Evolutionary conservation across 2,329 filamentous ascomycete species (phyloP).

Genomic region (Fusarium sp.): DNA sequence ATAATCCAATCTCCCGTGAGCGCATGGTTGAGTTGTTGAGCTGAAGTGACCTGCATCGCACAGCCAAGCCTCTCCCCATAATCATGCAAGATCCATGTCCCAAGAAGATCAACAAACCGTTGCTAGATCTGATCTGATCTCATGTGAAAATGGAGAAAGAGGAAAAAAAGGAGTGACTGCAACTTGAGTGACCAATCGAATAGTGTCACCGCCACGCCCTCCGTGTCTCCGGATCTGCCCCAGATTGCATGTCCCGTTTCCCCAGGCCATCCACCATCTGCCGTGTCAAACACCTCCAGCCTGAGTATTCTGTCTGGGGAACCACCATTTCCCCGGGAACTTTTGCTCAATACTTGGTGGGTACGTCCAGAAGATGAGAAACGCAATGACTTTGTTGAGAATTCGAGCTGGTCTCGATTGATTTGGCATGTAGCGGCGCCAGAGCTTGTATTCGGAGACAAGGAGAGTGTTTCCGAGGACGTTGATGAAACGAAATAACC

Average conservation of each 20-base stretch:
- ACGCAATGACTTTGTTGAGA: conserved; percentile 41
- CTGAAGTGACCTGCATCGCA: conserved; percentile 1
- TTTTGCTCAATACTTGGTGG: conserved; percentile 51
- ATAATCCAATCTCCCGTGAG: conserved; percentile 24
- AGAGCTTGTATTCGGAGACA: conserved; percentile 49
- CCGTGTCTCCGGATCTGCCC: conserved; percentile 36
- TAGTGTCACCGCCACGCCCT: background rate
- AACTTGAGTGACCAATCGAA: background rate
- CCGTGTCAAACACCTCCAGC: background rate
- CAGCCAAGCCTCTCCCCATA: background rate
- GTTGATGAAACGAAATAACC: conserved; percentile 51
- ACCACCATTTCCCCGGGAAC: conserved; percentile 46
- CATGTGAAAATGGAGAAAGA: background rate
- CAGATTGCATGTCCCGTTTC: conserved; percentile 24
- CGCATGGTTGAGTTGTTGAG: conserved; percentile 19
- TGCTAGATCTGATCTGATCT: background rate
- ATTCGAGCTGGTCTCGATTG: conserved; percentile 36
- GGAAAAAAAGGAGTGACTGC: background rate
- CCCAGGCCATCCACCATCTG: conserved; percentile 1
- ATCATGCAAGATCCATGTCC: background rate
- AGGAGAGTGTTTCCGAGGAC: conserved; percentile 50
- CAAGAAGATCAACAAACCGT: background rate
- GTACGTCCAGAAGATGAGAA: conserved; percentile 53
- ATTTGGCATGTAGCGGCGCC: conserved; percentile 46
- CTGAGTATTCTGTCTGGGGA: background rate